Conservation (phyloP, 1,139 yeast genomes). For the Eremothecium gossypii region DNA sequence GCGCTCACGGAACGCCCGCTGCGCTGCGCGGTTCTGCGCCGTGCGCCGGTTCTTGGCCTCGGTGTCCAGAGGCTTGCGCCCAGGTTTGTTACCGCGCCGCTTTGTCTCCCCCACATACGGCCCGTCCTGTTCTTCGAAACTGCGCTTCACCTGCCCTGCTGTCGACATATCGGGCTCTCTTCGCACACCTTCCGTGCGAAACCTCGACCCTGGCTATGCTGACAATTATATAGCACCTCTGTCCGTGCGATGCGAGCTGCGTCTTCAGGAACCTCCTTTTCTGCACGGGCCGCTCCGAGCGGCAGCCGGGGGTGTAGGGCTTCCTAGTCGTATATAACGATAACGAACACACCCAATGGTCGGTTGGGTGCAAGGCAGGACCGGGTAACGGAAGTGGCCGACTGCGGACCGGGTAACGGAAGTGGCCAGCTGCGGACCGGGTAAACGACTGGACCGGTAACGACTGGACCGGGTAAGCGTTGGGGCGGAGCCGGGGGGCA, state of each 20-base stretch:
- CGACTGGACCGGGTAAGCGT: too few species aligned
- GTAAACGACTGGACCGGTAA: too few species aligned
- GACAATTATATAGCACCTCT: background rate
- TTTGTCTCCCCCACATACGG: slow-evolving; percentile 4
- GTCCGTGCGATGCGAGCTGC: slow-evolving; percentile 3
- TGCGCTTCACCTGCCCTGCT: too few species aligned
- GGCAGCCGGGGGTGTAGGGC: background rate
- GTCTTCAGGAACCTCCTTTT: slow-evolving; percentile 1
- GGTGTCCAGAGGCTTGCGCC: slow-evolving; percentile 66
- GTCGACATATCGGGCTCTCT: too few species aligned
- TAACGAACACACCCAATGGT: too few species aligned
- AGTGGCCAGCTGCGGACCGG: too few species aligned
- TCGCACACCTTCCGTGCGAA: too few species aligned
- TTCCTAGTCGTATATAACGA: too few species aligned
- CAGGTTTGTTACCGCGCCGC: slow-evolving; percentile 39
- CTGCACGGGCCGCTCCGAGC: slow-evolving; percentile 4
- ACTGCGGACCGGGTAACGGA: slow-evolving; percentile 2
- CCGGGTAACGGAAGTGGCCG: too few species aligned
- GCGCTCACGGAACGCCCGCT: slow-evolving; percentile 90
- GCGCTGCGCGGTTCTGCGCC: slow-evolving; percentile 97
- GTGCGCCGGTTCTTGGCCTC: slow-evolving; percentile 83
- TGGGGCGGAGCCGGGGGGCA: too few species aligned
- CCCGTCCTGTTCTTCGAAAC: too few species aligned
- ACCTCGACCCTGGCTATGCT: background rate
- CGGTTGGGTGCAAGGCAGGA: too few species aligned